Base-by-base conservation (phyloP, 139 green algal genomes). In the Chlorella vulgaris region DNA sequence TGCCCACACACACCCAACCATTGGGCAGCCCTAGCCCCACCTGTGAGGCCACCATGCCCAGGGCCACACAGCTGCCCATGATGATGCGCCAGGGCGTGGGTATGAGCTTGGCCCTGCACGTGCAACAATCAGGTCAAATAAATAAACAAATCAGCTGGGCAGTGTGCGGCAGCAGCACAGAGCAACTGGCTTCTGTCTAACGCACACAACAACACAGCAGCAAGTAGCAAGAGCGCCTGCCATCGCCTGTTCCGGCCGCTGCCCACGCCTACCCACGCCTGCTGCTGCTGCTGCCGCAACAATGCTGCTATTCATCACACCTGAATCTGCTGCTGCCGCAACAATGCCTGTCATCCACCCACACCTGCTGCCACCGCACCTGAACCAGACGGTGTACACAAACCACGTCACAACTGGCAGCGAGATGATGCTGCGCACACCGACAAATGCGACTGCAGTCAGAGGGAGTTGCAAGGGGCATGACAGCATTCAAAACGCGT, bases 31-130 rank as follows among this genome's bases (percentile, higher is more conserved):
- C 36, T 22, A 36, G 28, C 21, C 53, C 55, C 28, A 69, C 60
- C 61, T 87, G 83, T 0, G 53, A 78, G 33, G 61, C 83, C 4
- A 76, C 19, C 42, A 87, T 84, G 15, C 83, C 83, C 18, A 84
- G 58, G 0, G 51, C 38, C 10, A 87, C 78, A 33, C 81, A 69
- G 43, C 21, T 61, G 50, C 68, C 83, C 83, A 87, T 87, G 19
- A 60, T 31, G 1, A 78, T 26, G 4, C 83, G 76, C 77, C 77
- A 87, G 18, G 61, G 26, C 24, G 36, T 22, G 2, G 83, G 83
- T 7, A 87, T 78, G 29, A 47, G 33, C 7, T 35, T 58, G 15
- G 47, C 39, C 28, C 73, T 71, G 53, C 61, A 29, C 53, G 39
- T 40, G 19, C 28, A 19, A 8, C n/a, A n/a, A n/a, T n/a, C n/a